Conservation (phyloP, 495 filamentous ascomycete species). For the Bryoglossum gracile region DNA sequence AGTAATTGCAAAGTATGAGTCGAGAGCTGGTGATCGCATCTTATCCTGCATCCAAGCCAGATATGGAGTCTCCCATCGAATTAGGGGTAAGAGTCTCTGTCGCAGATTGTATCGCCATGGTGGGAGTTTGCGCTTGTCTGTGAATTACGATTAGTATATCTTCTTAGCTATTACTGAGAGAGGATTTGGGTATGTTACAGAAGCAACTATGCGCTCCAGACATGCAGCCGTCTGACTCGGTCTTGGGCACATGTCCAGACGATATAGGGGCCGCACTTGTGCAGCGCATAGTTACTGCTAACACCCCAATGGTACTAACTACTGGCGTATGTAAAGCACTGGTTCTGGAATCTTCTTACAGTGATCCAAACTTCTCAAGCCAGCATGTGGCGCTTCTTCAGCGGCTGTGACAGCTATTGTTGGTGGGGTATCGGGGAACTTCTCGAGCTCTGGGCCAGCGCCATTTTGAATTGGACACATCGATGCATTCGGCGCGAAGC, state of each 20-base stretch:
- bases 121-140: slow-evolving; percentile 78
- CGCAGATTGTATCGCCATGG: slow-evolving; percentile 84
- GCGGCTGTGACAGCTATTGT: slow-evolving; percentile 17
- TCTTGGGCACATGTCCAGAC: too few species aligned
- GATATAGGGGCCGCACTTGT: too few species aligned
- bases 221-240: too few species aligned
- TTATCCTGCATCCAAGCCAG: slow-evolving; percentile 76
- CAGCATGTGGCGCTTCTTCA: slow-evolving; percentile 56
- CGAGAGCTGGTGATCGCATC: slow-evolving; percentile 70
- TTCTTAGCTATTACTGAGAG: neutral
- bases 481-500: slow-evolving; percentile 23
- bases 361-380: slow-evolving; percentile 64
- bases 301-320: neutral
- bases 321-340: neutral
- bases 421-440: slow-evolving; percentile 25
- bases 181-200: neutral
- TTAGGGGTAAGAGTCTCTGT: slow-evolving; percentile 72
- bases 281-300: too few species aligned
- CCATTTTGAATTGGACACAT: slow-evolving; percentile 24
- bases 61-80: slow-evolving; percentile 93
- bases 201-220: too few species aligned
- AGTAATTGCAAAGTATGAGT: slow-evolving; percentile 93
- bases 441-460: slow-evolving; percentile 25
- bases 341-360: slow-evolving; percentile 44
- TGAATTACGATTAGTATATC: slow-evolving; percentile 6